These are phyloP conservation scores for Heteromeles arbutifolia DNA, from an alignment of 306 rosid genomes.

Conservation along the genomic window DNA sequence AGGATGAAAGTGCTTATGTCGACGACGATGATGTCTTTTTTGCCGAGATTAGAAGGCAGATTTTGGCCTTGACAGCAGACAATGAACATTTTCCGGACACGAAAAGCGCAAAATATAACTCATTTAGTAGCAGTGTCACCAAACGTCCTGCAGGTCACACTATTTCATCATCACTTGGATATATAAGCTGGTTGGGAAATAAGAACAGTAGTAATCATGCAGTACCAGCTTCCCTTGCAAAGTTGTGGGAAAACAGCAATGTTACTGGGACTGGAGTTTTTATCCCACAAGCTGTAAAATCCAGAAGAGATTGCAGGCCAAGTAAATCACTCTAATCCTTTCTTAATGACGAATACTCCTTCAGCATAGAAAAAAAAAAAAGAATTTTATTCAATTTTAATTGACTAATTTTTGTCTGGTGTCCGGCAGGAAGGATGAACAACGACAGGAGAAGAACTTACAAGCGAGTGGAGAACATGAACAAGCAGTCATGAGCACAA, in stretches of 20 bases:
- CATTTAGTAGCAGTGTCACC: not conserved
- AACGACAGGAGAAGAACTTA: slow-evolving; percentile 19
- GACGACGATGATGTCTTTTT: slow-evolving; percentile 39
- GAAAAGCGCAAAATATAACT: not conserved
- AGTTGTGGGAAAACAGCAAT: slow-evolving; percentile 43
- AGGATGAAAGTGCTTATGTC: slow-evolving; percentile 6
- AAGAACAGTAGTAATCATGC: not conserved
- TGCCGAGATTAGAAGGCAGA: slow-evolving; percentile 62
- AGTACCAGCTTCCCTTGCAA: slow-evolving; percentile 37
- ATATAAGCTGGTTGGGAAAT: slow-evolving; percentile 29
- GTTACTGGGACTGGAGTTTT: slow-evolving; percentile 68
- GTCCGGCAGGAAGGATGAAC: slow-evolving; percentile 33
- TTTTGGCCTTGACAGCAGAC: slow-evolving; percentile 53
- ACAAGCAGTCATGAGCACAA: slow-evolving; percentile 18
- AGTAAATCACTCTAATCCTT: slow-evolving; percentile 21
- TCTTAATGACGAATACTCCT: not conserved
- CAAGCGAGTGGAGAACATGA: slow-evolving; percentile 29
- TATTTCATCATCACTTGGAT: slow-evolving; percentile 1
- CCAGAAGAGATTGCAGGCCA: slow-evolving; percentile 26
- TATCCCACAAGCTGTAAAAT: slow-evolving; percentile 42
- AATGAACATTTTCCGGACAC: slow-evolving; percentile 30
- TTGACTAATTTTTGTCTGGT: not conserved
- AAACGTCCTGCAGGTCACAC: not conserved
- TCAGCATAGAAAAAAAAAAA: not conserved
- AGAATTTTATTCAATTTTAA: not conserved